Conservation (phyloP, 225 moss, liverwort and hornwort genomes). For the Marchantia polymorpha region DNA sequence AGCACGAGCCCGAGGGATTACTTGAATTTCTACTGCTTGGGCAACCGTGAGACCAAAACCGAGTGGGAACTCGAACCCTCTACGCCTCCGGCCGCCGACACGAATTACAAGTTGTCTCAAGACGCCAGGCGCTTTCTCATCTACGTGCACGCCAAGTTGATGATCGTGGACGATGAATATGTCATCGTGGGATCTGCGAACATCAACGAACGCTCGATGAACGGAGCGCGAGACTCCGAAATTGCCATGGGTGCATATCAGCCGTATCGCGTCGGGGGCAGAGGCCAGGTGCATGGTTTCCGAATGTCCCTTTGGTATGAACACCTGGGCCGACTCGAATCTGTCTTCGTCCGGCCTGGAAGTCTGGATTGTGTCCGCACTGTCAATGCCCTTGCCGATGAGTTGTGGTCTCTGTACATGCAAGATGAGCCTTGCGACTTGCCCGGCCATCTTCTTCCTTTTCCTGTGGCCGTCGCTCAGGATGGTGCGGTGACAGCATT, state of each 20-base stretch:
- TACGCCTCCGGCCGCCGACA: slow-evolving; percentile 31
- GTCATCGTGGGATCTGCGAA: slow-evolving; percentile 80
- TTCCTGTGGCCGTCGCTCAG: slow-evolving; percentile 40
- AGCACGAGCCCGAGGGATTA: slow-evolving; percentile 55
- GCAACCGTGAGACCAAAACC: slow-evolving; percentile 45
- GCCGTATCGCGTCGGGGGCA: slow-evolving; percentile 52
- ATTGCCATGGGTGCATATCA: slow-evolving; percentile 86
- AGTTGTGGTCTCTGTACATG: slow-evolving; percentile 47
- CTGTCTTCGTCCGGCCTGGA: slow-evolving; percentile 47
- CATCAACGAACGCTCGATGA: slow-evolving; percentile 83
- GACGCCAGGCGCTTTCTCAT: slow-evolving; percentile 49
- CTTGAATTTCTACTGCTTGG: slow-evolving; percentile 64
- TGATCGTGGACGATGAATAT: slow-evolving; percentile 88
- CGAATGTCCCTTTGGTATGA: slow-evolving; percentile 64
- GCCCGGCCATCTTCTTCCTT: slow-evolving; percentile 55
- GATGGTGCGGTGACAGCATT: slow-evolving; percentile 39
- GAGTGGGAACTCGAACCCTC: slow-evolving; percentile 44
- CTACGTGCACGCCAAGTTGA: slow-evolving; percentile 60
- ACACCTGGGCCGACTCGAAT: slow-evolving; percentile 50
- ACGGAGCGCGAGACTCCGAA: slow-evolving; percentile 82
- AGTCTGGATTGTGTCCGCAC: slow-evolving; percentile 44
- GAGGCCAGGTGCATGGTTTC: slow-evolving; percentile 68
- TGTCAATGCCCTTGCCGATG: slow-evolving; percentile 47
- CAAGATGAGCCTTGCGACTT: slow-evolving; percentile 53
- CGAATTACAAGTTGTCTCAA: slow-evolving; percentile 50